A percentile compares a stretch with the other conserved stretches of the same genome.
Evolutionary conservation across 2,329 filamentous ascomycete genomes (phyloP).

Genomic region (Penicillium crustosum): DNA sequence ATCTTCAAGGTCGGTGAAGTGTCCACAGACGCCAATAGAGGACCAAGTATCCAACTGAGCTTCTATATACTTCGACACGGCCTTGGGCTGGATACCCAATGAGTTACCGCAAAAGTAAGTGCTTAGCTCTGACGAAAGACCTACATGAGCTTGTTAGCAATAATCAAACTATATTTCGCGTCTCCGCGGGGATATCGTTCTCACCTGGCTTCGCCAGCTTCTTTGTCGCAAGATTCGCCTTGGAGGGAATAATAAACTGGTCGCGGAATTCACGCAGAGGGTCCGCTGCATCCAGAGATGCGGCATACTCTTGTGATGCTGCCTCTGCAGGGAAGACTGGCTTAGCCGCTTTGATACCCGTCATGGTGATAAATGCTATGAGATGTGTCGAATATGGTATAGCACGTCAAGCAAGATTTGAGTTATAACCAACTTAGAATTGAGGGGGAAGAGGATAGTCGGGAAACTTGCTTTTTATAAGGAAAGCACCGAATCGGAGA

Average conservation of each 20-base stretch:
- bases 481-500: constrained; percentile 1
- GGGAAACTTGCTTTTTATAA: constrained; percentile 19
- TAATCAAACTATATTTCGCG: background rate
- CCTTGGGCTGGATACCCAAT: constrained; percentile 75
- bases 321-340: constrained; percentile 34
- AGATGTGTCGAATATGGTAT: background rate
- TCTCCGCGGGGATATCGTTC: background rate
- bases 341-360: constrained; percentile 20
- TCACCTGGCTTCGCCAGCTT: constrained; percentile 50
- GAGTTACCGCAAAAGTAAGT: constrained; percentile 90
- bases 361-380: constrained; percentile 8
- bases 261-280: constrained; percentile 60
- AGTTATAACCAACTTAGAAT: background rate
- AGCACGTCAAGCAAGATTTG: background rate
- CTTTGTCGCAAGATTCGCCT: constrained; percentile 66
- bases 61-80: constrained; percentile 63
- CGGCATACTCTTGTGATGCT: constrained; percentile 39
- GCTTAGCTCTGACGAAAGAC: constrained; percentile 38
- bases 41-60: constrained; percentile 80
- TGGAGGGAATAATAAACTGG: constrained; percentile 76
- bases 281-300: constrained; percentile 60
- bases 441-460: background rate
- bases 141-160: constrained; percentile 22
- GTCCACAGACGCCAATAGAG: constrained; percentile 76
- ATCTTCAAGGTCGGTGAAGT: constrained; percentile 68